These are phyloP conservation scores for Zanthoxylum bungeanum DNA, from an alignment of 345 rosid genomes.

Conservation along the genomic window DNA sequence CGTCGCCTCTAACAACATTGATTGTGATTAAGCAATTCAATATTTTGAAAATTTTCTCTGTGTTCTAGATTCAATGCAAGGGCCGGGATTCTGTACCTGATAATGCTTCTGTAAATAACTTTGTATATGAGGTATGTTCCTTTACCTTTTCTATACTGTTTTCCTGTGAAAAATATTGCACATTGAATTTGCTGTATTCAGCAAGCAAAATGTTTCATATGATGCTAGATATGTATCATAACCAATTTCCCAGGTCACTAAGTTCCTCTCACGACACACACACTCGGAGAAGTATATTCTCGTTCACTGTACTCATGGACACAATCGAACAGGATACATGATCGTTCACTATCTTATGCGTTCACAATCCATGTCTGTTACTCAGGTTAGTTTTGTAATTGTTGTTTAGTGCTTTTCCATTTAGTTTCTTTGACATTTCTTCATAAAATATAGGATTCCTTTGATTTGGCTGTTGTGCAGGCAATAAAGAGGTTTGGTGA, in stretches of 20 bases:
- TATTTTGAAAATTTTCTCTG: conserved; percentile 14
- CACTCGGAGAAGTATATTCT: conserved; percentile 71
- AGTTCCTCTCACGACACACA: conserved; percentile 68
- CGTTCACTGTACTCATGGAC: conserved; percentile 99
- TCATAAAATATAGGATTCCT: not conserved
- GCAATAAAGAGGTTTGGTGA: conserved; percentile 77
- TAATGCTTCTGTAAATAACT: conserved; percentile 77
- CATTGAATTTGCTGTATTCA: not conserved
- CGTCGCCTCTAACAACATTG: too few relatives aligned
- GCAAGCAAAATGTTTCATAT: not conserved
- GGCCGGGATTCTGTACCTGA: conserved; percentile 95
- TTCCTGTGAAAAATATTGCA: not conserved
- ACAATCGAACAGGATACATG: conserved; percentile 98
- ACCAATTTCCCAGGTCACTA: conserved; percentile 55
- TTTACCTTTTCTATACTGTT: not conserved
- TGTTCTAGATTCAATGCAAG: conserved; percentile 75
- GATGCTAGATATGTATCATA: not conserved
- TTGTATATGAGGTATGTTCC: conserved; percentile 70
- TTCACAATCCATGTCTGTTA: conserved; percentile 65
- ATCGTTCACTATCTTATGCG: conserved; percentile 94
- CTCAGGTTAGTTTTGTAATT: conserved; percentile 50
- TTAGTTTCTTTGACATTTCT: not conserved
- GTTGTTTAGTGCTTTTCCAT: not conserved
- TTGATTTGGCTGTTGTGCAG: conserved; percentile 38
- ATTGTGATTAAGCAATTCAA: not conserved